Evolutionary conservation across 2,329 filamentous ascomycete species (phyloP), one percentile per base, ranked within the genome.

Genomic region (Cyanodermella asteris): DNA sequence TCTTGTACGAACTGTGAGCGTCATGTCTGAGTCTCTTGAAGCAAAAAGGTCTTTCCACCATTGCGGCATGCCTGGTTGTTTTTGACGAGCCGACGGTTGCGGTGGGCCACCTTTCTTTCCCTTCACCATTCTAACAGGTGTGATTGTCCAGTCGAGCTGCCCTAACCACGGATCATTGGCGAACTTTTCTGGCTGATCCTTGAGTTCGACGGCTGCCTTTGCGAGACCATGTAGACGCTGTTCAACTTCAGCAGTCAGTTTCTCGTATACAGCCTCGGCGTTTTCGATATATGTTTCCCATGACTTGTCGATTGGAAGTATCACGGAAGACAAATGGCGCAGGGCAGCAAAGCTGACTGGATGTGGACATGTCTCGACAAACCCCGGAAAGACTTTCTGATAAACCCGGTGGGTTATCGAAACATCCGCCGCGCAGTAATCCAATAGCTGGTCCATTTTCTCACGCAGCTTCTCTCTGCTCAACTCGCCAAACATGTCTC

Each of bases 261-360:
- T 61, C 13, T 73, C 64, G 40, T 93, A 97, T 1, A 72, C 91
- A 1, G 66, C 68, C 43, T 97, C 87, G 1, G 87, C 73, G 30
- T 75, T 84, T 7, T 61, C 53, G 22, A 94, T 59, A 42, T 97
- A 97, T 2, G 66, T 55, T 31, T 84, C 65, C 90, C 90, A 97
- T 0, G 74, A 71, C 38, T 73, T 65, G 44, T 94, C 69, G 22
- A 94, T 75, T 0, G 87, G 87, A 6, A 97, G 55, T 23, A 94
- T 91, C 34, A 91, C 81, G 0, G 82, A 74, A 1, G 82, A 81
- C n/a, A 97, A 60, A 44, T 94, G 87, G 10, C 87, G 66, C 11
- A 97, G 58, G 2, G 87, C 87, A 3, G 80, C 84, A 41, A 97
- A 97, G 49, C 82, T 94, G 40, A 97, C 87, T 1, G 87, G 87